These are phyloP conservation scores for Pleurotus djamor DNA, from an alignment of 768 basidiomycete genomes.

Conservation along the genomic window DNA sequence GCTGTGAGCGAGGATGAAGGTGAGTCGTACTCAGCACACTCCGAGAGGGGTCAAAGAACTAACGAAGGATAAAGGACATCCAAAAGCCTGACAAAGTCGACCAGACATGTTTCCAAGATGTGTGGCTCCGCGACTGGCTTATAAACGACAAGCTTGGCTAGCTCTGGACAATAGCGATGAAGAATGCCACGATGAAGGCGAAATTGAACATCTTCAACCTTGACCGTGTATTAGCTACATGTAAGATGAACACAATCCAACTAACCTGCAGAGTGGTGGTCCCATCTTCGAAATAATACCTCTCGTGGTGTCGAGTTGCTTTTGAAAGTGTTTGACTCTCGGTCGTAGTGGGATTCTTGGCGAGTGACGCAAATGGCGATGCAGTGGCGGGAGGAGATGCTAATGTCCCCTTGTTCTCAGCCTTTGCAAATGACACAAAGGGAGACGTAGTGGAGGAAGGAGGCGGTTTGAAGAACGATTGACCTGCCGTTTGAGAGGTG, in stretches of 20 bases:
- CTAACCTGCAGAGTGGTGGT: not conserved
- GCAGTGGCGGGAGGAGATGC: too few species aligned
- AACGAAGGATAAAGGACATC: constrained; percentile 2
- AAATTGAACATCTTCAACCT: not conserved
- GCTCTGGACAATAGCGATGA: not conserved
- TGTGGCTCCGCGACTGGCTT: not conserved
- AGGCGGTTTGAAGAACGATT: too few species aligned
- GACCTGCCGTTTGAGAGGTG: too few species aligned
- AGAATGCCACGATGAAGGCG: not conserved
- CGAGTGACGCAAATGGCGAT: too few species aligned
- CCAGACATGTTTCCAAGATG: not conserved
- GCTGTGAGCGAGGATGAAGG: not conserved
- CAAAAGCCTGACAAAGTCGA: not conserved
- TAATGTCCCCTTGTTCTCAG: too few species aligned
- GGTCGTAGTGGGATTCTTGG: too few species aligned
- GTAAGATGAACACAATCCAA: not conserved
- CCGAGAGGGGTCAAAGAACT: not conserved
- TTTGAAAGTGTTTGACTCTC: too few species aligned
- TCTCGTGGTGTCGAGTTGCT: not conserved
- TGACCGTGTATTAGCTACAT: not conserved
- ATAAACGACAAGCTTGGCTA: not conserved
- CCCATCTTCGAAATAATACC: not conserved
- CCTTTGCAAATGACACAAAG: too few species aligned
- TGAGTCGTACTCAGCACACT: too few species aligned
- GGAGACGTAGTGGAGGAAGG: too few species aligned